Base-by-base conservation (phyloP, 257 asterid genomes). In the Datura wrightii region DNA sequence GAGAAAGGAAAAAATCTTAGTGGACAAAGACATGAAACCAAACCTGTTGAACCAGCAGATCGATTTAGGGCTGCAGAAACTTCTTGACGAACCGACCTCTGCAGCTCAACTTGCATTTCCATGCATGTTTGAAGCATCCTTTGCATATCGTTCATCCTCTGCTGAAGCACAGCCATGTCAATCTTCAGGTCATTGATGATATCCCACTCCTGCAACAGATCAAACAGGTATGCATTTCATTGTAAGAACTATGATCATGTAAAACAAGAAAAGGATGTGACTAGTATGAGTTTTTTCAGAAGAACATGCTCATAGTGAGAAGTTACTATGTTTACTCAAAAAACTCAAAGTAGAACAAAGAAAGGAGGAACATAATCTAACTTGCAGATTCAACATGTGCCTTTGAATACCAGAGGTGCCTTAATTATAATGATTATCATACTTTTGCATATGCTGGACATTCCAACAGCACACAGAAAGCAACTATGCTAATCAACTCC, bases 91-190 rank as follows among this genome's bases (percentile, higher is more conserved):
- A 95, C 88, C 0, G 93, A 90, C 5, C 93, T 92, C 83, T 93
- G 99, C 89, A 94, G 85, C 86, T 95, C 97, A 39, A 92, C 85
- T 82, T 95, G 98, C 94, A 95, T 93, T 72, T 92, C 97, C 97
- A 92, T 91, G 96, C 95, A 96, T 24, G 97, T 86, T 90, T 94
- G 98, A 53, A 96, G 92, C 97, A 91, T 92, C 79, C 88, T 92
- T 86, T 96, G 98, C 98, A 96, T 91, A 70, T 87, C 85, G 71
- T 89, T 87, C 98, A 96, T 92, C 89, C 92, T 89, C 84, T 92
- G 94, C 34, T 91, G 94, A 89, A 96, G 98, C 91, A 92, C 87
- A 46, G 91, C 94, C 92, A 94, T 90, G 87, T 96, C 98, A 42
- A 88, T 85, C 85, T 95, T 92, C 89, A 94, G 88, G 84, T 92